phyloP scores from a whole-genome alignment of 2,329 filamentous ascomycete species.

The Chlorencoelia australis region DNA sequence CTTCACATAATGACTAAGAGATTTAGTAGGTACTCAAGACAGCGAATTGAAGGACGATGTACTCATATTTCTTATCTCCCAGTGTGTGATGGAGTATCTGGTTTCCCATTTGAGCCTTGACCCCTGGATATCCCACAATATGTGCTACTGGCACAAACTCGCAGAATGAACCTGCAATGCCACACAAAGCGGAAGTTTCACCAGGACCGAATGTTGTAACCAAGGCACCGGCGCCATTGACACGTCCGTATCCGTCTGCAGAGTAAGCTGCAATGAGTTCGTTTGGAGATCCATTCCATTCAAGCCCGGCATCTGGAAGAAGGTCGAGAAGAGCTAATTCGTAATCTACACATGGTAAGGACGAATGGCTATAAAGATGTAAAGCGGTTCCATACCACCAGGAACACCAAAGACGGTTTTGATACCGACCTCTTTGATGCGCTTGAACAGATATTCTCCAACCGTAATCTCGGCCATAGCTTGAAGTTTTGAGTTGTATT shows the following conservation, averaged over 20 bases:
- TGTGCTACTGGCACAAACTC: slow-evolving; percentile 46
- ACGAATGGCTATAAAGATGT: neutral
- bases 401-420: slow-evolving; percentile 38
- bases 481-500: neutral
- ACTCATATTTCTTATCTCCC: slow-evolving; percentile 10
- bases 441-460: slow-evolving; percentile 29
- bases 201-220: slow-evolving; percentile 41
- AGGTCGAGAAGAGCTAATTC: slow-evolving; percentile 10
- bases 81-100: slow-evolving; percentile 42
- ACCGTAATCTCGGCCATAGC: slow-evolving; percentile 17
- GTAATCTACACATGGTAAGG: slow-evolving; percentile 3
- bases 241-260: slow-evolving; percentile 40
- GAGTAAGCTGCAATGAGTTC: slow-evolving; percentile 32
- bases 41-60: too few relatives aligned
- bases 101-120: slow-evolving; percentile 4
- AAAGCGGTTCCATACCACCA: slow-evolving; percentile 17
- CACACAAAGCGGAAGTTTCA: slow-evolving; percentile 45
- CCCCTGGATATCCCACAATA: slow-evolving; percentile 36
- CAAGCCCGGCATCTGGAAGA: slow-evolving; percentile 18
- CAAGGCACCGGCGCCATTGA: slow-evolving; percentile 37
- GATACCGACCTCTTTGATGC: slow-evolving; percentile 34
- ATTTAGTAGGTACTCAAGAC: too few relatives aligned
- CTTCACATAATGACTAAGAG: slow-evolving; percentile 7
- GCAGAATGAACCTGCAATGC: slow-evolving; percentile 45
- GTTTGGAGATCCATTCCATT: slow-evolving; percentile 27